Conservation (phyloP, 257 asterid genomes). For the Solanum stenotomum region DNA sequence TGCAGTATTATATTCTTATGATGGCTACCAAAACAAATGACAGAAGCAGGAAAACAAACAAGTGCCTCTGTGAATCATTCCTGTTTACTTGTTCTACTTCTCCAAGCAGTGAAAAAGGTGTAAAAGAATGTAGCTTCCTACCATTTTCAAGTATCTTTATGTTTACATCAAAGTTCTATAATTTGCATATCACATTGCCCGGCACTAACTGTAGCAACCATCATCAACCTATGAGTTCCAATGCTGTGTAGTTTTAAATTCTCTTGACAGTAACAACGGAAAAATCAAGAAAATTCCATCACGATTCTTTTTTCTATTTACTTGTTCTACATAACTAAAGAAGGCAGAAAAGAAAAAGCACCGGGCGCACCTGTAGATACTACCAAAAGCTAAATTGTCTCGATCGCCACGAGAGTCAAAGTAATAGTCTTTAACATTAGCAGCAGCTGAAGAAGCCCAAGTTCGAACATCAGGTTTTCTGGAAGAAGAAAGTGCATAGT, state of each 20-base stretch:
- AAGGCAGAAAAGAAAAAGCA: not conserved
- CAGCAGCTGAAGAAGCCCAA: constrained; percentile 49
- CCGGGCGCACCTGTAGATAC: constrained; percentile 52
- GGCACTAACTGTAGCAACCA: not conserved
- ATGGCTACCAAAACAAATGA: not conserved
- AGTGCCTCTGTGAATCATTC: not conserved
- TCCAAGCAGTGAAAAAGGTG: not conserved
- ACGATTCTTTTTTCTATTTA: not conserved
- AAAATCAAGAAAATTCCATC: not conserved
- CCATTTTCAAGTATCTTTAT: not conserved
- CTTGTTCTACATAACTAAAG: not conserved
- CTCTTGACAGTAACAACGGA: not conserved
- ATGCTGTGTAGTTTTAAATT: not conserved
- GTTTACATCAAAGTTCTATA: not conserved
- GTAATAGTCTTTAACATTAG: constrained; percentile 54
- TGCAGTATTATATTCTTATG: not conserved
- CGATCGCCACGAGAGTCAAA: constrained; percentile 92
- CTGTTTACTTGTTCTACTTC: not conserved
- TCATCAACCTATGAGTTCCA: not conserved
- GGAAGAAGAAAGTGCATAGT: constrained; percentile 35
- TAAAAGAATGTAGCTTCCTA: not conserved
- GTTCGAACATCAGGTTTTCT: constrained; percentile 53
- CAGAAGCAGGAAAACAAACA: not conserved
- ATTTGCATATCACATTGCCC: not conserved
- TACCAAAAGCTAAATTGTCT: constrained; percentile 81